A percentile compares a stretch with the other conserved stretches of the same genome.
Conservation (phyloP, 352 stramenopile genomes). For the Phytopythium boreale region DNA sequence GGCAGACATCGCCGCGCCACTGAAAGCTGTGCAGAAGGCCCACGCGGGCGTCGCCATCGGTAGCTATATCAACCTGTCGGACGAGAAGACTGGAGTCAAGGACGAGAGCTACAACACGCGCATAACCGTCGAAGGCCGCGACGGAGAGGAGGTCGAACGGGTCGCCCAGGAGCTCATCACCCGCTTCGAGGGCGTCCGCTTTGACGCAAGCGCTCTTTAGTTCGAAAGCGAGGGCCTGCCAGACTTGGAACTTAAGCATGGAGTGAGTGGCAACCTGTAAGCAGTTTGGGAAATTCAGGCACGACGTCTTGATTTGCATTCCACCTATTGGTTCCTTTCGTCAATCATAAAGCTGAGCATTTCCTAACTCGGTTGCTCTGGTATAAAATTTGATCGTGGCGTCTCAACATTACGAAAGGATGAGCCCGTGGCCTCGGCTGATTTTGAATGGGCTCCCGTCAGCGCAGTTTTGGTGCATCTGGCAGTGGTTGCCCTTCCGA, state of each 20-base stretch:
- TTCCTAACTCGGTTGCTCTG: background rate
- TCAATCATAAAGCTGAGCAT: background rate
- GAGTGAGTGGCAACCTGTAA: background rate
- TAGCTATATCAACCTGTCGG: conserved; percentile 82
- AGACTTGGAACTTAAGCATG: background rate
- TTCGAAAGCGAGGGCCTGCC: background rate
- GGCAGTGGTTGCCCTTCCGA: conserved; percentile 74
- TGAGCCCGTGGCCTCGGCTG: conserved; percentile 20
- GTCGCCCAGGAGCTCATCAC: conserved; percentile 43
- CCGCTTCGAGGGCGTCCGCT: conserved; percentile 22
- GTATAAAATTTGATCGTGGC: background rate
- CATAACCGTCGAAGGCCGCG: conserved; percentile 61
- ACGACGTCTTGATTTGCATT: background rate
- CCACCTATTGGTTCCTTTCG: background rate
- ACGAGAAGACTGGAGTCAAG: conserved; percentile 45
- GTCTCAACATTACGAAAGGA: background rate
- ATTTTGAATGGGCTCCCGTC: conserved; percentile 42
- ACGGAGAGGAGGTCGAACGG: conserved; percentile 46
- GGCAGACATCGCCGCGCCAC: conserved; percentile 55
- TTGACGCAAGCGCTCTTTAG: conserved; percentile 1
- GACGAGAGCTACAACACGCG: conserved; percentile 69
- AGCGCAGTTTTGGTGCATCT: conserved; percentile 46
- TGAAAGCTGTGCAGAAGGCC: conserved; percentile 64
- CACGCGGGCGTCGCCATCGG: conserved; percentile 72
- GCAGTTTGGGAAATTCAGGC: background rate